phyloP scores from a whole-genome alignment of 176 grass and related monocot species.

The Leersia perrieri region DNA sequence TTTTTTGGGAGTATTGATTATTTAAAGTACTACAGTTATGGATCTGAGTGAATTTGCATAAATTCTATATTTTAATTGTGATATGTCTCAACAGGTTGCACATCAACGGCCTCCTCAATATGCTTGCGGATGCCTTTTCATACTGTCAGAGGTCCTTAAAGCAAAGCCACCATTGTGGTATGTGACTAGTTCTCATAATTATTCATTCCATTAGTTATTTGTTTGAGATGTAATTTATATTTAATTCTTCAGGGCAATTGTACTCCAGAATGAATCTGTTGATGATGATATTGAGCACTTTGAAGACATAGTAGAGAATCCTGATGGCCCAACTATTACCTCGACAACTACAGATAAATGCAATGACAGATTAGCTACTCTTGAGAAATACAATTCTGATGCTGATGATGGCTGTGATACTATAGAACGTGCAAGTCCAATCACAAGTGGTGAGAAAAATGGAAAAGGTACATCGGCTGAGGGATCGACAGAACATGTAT shows the following conservation, averaged over 20 bases:
- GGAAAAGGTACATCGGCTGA: conserved; percentile 39
- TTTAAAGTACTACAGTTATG: neutral
- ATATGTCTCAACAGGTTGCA: conserved; percentile 63
- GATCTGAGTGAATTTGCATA: neutral
- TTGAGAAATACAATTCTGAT: conserved; percentile 44
- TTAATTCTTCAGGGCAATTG: conserved; percentile 50
- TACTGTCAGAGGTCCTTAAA: conserved; percentile 87
- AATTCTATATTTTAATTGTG: conserved; percentile 4
- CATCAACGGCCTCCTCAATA: conserved; percentile 92
- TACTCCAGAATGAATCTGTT: conserved; percentile 83
- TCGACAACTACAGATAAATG: conserved; percentile 31
- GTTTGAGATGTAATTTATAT: conserved; percentile 31
- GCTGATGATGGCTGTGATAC: conserved; percentile 34
- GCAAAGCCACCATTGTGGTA: conserved; percentile 89
- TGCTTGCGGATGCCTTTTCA: conserved; percentile 89
- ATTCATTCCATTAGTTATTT: neutral
- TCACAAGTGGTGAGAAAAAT: conserved; percentile 4
- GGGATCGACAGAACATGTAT: conserved; percentile 24
- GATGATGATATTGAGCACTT: conserved; percentile 95
- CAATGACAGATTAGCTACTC: conserved; percentile 17
- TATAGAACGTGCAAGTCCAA: conserved; percentile 20
- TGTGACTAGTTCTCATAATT: conserved; percentile 10
- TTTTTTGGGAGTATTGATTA: conserved; percentile 9
- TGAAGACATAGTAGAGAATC: conserved; percentile 66
- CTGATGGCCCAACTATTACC: conserved; percentile 36